Base-by-base conservation (phyloP, 2,329 filamentous ascomycete species). In the Cucurbitaria berberidis region DNA sequence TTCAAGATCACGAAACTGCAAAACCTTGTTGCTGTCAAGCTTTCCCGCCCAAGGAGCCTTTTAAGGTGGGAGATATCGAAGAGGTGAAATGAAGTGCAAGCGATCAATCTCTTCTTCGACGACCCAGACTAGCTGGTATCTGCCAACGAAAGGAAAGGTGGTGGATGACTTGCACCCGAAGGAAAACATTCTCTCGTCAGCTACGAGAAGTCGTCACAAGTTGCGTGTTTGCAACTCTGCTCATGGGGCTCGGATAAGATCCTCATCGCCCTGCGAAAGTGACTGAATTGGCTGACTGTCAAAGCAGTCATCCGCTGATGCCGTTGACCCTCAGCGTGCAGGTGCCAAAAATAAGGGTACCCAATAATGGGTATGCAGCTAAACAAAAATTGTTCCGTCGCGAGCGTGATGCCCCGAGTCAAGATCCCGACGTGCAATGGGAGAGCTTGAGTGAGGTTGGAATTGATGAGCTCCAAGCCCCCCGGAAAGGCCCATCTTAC, bases 61-160 rank as follows among this genome's bases (percentile, higher is more conserved):
- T 5, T 9, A 9, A 26, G 24, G 5, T 26, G 24, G 5, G n/a
- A 26, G 5, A 9, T 9, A 26, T 5, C 24, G 9, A 26, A 26
- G 24, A 26, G 24, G 24, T 26, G 9, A 5, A 5, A 26, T 5
- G 24, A 26, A 5, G 9, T n/a, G 24, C 24, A 26, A 9, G 24
- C 24, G 24, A 26, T 5, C 5, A 9, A 35, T 34, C 26, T 45
- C 51, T 53, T 53, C 40, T 47, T 53, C 41, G 41, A 53, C 21
- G 18, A 26, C 24, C 18, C 27, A 43, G 44, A 47, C 29, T 47
- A 45, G 40, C 40, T 22, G 43, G 26, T 41, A 26, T 41, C 26
- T 41, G 18, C 42, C 51, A 53, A 53, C 39, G 34, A 48, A 53
- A 53, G 47, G 22, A 30, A 26, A 26, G 9, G 9, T 5, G 9